Percentiles rank a stretch among this genome's conserved stretches.
phyloP scores from a whole-genome alignment of 2,329 filamentous ascomycete genomes.

The Cordyceps javanica region DNA sequence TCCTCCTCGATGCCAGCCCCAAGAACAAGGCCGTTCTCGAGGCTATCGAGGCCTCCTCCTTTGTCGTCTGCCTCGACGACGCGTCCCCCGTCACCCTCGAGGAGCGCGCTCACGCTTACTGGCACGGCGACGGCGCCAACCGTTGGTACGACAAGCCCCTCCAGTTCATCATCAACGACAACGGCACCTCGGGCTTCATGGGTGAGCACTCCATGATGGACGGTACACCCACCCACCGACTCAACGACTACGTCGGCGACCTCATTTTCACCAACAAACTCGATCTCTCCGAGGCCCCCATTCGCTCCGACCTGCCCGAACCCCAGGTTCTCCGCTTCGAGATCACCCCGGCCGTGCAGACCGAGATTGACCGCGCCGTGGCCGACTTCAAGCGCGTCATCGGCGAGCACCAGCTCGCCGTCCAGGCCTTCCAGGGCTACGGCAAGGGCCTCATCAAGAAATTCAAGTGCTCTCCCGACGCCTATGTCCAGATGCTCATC shows the following conservation, averaged over 20 bases:
- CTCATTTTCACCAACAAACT: slow-evolving; percentile 92
- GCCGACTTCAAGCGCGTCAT: slow-evolving; percentile 79
- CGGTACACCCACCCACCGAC: slow-evolving; percentile 90
- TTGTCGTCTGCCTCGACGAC: slow-evolving; percentile 90
- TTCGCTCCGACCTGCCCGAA: slow-evolving; percentile 80
- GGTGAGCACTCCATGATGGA: slow-evolving; percentile 99
- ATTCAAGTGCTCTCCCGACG: slow-evolving; percentile 96
- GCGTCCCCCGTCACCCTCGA: slow-evolving; percentile 86
- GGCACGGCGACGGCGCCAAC: slow-evolving; percentile 95
- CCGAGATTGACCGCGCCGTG: slow-evolving; percentile 72
- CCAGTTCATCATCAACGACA: slow-evolving; percentile 97
- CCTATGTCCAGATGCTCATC: slow-evolving; percentile 97
- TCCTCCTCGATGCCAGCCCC: slow-evolving; percentile 68
- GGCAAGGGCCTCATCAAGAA: slow-evolving; percentile 99
- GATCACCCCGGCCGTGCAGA: slow-evolving; percentile 64
- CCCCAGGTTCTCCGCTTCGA: slow-evolving; percentile 73
- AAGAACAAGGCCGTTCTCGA: slow-evolving; percentile 73
- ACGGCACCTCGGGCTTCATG: slow-evolving; percentile 94
- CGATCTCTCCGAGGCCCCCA: slow-evolving; percentile 70
- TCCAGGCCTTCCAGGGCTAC: slow-evolving; percentile 95
- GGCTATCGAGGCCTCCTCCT: slow-evolving; percentile 81
- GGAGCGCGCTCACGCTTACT: slow-evolving; percentile 93
- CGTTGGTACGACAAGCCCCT: slow-evolving; percentile 97
- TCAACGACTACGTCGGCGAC: slow-evolving; percentile 92
- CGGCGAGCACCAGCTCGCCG: slow-evolving; percentile 78